Conservation (phyloP, 768 basidiomycete genomes). For the Agrocybe chaxingu region DNA sequence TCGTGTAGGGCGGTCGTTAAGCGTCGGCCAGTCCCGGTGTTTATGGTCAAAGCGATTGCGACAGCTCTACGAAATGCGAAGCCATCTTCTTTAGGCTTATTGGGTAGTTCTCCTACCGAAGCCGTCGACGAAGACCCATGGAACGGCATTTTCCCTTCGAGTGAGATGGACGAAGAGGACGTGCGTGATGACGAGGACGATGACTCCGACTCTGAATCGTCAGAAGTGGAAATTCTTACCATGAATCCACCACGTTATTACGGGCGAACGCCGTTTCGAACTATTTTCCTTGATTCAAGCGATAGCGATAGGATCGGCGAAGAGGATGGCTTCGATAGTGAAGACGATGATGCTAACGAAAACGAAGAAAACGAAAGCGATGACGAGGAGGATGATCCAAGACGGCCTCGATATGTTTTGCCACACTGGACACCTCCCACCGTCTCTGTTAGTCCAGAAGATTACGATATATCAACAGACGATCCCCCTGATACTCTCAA, state of each 20-base stretch:
- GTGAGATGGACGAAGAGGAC: slow-evolving; percentile 38
- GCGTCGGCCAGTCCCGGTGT: slow-evolving; percentile 64
- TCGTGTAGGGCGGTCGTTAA: slow-evolving; percentile 60
- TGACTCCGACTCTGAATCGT: slow-evolving; percentile 15
- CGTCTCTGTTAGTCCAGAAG: slow-evolving; percentile 23
- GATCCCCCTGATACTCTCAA: slow-evolving; percentile 16
- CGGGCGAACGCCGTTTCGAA: background rate
- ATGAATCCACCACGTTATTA: no score
- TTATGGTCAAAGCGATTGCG: slow-evolving; percentile 61
- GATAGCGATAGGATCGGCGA: slow-evolving; percentile 33
- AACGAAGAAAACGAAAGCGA: slow-evolving; percentile 17
- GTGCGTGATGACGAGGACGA: slow-evolving; percentile 1
- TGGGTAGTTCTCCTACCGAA: slow-evolving; percentile 17
- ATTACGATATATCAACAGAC: slow-evolving; percentile 10
- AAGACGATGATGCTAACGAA: slow-evolving; percentile 18
- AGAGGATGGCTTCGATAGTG: slow-evolving; percentile 20
- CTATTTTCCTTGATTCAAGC: slow-evolving; percentile 14
- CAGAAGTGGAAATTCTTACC: no score
- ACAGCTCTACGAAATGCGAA: slow-evolving; percentile 46
- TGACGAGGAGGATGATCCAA: slow-evolving; percentile 31
- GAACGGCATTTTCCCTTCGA: slow-evolving; percentile 62
- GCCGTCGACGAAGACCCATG: slow-evolving; percentile 57
- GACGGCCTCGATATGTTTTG: slow-evolving; percentile 16
- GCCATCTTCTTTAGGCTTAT: slow-evolving; percentile 10
- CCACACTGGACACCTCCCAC: slow-evolving; percentile 61